A percentile compares a stretch with the other conserved stretches of the same genome.
phyloP scores from a whole-genome alignment of 1,139 yeast species.

The Williopsis jadinii region DNA sequence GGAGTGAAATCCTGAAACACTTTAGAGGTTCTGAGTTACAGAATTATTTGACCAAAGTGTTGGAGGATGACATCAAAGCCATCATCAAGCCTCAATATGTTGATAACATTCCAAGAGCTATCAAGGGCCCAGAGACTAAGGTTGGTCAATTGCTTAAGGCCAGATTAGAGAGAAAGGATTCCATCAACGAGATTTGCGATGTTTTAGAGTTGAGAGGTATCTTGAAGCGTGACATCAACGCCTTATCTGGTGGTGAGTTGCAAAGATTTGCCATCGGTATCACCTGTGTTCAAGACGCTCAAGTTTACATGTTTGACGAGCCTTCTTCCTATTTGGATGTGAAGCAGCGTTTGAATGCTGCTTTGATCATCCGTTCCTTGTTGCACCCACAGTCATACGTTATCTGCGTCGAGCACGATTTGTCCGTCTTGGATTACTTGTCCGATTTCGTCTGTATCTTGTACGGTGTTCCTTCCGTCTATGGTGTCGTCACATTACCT shows the following conservation, averaged over 20 bases:
- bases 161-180: slow-evolving; percentile 63
- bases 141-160: slow-evolving; percentile 80
- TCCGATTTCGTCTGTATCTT: slow-evolving; percentile 94
- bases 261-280: slow-evolving; percentile 97
- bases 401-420: slow-evolving; percentile 97
- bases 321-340: slow-evolving; percentile 98
- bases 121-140: slow-evolving; percentile 81
- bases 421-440: slow-evolving; percentile 91
- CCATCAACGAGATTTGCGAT: slow-evolving; percentile 53
- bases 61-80: slow-evolving; percentile 91
- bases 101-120: slow-evolving; percentile 93
- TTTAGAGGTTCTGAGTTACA: slow-evolving; percentile 97
- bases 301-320: slow-evolving; percentile 98
- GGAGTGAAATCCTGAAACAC: slow-evolving; percentile 86
- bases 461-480: slow-evolving; percentile 96
- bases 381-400: slow-evolving; percentile 71
- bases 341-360: slow-evolving; percentile 97
- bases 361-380: slow-evolving; percentile 83
- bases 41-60: slow-evolving; percentile 86
- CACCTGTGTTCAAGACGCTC: slow-evolving; percentile 92
- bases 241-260: slow-evolving; percentile 95
- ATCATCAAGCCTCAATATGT: slow-evolving; percentile 97
- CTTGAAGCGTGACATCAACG: slow-evolving; percentile 76
- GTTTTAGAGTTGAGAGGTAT: slow-evolving; percentile 69
- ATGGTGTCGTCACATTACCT: slow-evolving; percentile 96